phyloP scores from a whole-genome alignment of 2,329 filamentous ascomycete species.

The Cercospora sojina region DNA sequence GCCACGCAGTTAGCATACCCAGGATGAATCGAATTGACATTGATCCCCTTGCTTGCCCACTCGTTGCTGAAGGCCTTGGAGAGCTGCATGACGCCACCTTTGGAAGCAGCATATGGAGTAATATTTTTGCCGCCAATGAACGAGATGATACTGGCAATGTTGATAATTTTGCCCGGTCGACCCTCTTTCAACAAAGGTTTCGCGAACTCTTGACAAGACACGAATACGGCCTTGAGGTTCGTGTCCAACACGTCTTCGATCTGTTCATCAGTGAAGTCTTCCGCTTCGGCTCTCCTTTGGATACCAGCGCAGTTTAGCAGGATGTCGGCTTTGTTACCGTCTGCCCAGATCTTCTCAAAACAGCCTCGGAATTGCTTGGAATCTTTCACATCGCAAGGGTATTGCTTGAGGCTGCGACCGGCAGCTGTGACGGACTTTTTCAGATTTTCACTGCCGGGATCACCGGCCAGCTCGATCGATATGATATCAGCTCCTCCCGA shows the following conservation, averaged over 20 bases:
- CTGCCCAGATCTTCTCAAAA: conserved; percentile 27
- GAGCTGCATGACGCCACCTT: conserved; percentile 79
- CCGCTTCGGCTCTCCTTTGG: conserved; percentile 31
- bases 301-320: conserved; percentile 36
- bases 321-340: conserved; percentile 31
- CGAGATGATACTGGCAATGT: conserved; percentile 30
- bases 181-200: conserved; percentile 28
- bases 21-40: conserved; percentile 81
- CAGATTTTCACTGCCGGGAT: conserved; percentile 16
- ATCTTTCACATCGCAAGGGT: conserved; percentile 22
- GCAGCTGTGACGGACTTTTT: conserved; percentile 11
- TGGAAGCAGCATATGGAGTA: conserved; percentile 79
- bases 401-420: conserved; percentile 20
- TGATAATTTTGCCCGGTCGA: conserved; percentile 31
- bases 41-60: conserved; percentile 73
- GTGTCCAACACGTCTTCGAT: conserved; percentile 33
- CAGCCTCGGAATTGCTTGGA: conserved; percentile 18
- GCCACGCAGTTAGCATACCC: conserved; percentile 45
- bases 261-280: conserved; percentile 35
- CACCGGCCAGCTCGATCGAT: conserved; percentile 26
- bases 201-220: conserved; percentile 30
- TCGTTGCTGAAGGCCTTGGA: conserved; percentile 84
- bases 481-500: conserved; percentile 35
- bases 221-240: conserved; percentile 29
- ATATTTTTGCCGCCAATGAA: conserved; percentile 60